phyloP scores from a whole-genome alignment of 2,329 filamentous ascomycete species.

The Metarhizium robertsii region DNA sequence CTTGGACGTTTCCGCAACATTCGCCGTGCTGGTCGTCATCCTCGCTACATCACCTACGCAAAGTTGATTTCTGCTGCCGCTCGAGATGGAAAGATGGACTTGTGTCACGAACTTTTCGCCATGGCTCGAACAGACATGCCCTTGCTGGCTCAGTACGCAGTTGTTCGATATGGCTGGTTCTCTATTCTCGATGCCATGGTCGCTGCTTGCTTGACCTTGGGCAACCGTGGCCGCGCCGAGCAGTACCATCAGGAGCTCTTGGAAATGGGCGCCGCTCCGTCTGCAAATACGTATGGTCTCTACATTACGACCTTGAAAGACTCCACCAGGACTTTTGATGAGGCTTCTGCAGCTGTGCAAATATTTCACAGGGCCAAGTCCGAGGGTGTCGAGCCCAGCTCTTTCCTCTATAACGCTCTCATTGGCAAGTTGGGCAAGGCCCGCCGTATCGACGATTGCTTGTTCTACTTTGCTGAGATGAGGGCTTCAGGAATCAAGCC shows the following conservation, averaged over 20 bases:
- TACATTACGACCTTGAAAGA: conserved; percentile 99
- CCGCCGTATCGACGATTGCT: conserved; percentile 91
- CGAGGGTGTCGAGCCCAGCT: conserved; percentile 91
- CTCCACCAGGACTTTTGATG: conserved; percentile 93
- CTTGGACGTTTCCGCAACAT: conserved; percentile 83
- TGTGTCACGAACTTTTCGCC: conserved; percentile 77
- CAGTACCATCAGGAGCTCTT: conserved; percentile 87
- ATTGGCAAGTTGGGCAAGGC: conserved; percentile 98
- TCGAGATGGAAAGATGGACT: conserved; percentile 69
- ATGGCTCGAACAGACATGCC: conserved; percentile 89
- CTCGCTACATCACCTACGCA: conserved; percentile 91
- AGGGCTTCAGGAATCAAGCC: conserved; percentile 84
- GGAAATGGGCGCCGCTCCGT: conserved; percentile 82
- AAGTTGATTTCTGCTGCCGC: conserved; percentile 89
- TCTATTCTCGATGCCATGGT: conserved; percentile 96
- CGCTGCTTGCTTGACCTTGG: conserved; percentile 75
- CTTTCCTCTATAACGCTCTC: conserved; percentile 95
- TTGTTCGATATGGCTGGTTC: conserved; percentile 91
- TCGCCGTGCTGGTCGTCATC: conserved; percentile 81
- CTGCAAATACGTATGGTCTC: conserved; percentile 93
- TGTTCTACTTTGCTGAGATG: conserved; percentile 99
- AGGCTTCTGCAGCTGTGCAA: conserved; percentile 92
- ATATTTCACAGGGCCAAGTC: conserved; percentile 92
- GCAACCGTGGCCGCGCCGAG: conserved; percentile 70
- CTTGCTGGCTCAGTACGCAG: conserved; percentile 70